Percentiles rank a stretch among this genome's conserved stretches.
These are phyloP conservation scores for Aspergillus versicolor DNA, from an alignment of 2,329 filamentous ascomycete species.

Conservation along the genomic window DNA sequence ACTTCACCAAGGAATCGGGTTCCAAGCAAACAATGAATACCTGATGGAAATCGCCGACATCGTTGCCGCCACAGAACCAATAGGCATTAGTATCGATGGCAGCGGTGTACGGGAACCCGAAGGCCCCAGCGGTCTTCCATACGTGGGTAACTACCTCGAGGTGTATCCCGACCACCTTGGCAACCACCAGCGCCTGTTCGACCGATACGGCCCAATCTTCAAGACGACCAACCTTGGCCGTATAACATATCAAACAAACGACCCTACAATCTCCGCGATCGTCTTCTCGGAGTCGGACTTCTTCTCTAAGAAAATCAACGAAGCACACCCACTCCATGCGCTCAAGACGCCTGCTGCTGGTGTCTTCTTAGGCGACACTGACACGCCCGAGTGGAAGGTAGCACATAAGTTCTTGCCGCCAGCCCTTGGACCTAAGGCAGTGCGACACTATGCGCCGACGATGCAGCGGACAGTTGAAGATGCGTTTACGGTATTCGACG, in stretches of 20 bases:
- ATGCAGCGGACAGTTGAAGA: constrained; percentile 58
- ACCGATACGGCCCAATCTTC: constrained; percentile 53
- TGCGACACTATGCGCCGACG: constrained; percentile 59
- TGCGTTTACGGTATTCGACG: constrained; percentile 49
- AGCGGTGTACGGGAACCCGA: constrained; percentile 27
- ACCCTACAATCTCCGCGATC: constrained; percentile 48
- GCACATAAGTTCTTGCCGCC: constrained; percentile 64
- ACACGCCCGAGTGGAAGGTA: constrained; percentile 35
- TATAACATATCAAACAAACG: constrained; percentile 52
- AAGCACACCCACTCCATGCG: constrained; percentile 29
- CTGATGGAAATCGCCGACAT: constrained; percentile 21
- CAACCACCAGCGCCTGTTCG: constrained; percentile 56
- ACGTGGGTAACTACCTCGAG: constrained; percentile 56
- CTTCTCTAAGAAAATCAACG: constrained; percentile 54
- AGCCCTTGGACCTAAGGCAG: constrained; percentile 58
- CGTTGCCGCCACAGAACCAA: constrained; percentile 7
- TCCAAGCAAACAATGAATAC: constrained; percentile 14
- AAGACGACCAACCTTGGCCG: constrained; percentile 55
- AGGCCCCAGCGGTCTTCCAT: constrained; percentile 26
- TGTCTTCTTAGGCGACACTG: constrained; percentile 36
- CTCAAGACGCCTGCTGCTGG: constrained; percentile 29
- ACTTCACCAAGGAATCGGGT: constrained; percentile 19
- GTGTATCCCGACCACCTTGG: constrained; percentile 59
- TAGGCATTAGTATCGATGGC: constrained; percentile 31
- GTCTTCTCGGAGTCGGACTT: constrained; percentile 53